Percentiles rank a stretch among this genome's conserved stretches.
phyloP scores from a whole-genome alignment of 345 rosid species.

The Citrus mangshanensis region DNA sequence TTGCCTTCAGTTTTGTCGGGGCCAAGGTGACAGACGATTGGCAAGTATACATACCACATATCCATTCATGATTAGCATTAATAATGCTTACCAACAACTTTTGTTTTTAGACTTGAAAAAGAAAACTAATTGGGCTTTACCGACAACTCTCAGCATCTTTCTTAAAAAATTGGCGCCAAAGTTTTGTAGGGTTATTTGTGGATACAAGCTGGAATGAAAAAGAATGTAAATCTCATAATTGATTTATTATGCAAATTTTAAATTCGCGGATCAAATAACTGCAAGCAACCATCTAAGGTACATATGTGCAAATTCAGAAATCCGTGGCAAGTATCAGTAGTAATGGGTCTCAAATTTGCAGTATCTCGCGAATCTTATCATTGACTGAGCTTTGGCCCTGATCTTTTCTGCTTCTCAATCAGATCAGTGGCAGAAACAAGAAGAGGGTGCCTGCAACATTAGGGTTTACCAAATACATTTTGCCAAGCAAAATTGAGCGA shows the following conservation, averaged over 20 bases:
- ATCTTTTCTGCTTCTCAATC: not conserved
- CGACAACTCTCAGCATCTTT: no score
- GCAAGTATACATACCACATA: not conserved
- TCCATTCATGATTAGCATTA: not conserved
- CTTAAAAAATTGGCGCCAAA: no score
- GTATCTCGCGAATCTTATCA: not conserved
- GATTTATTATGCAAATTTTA: no score
- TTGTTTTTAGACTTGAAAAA: no score
- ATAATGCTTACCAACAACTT: no score
- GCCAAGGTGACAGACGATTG: not conserved
- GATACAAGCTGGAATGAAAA: no score
- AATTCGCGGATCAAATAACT: no score
- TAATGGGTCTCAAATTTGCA: not conserved
- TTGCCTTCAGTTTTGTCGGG: conserved; percentile 6
- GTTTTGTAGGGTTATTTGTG: no score
- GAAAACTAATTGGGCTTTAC: no score
- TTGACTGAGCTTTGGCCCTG: not conserved
- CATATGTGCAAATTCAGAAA: not conserved
- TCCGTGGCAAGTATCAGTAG: not conserved
- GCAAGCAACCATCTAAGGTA: no score
- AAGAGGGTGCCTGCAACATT: no score
- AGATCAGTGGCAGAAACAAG: not conserved
- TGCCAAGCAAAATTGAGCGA: not conserved
- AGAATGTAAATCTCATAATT: no score
- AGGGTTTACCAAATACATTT: not conserved